Base-by-base conservation (phyloP, 1,284 basidiomycete genomes). In the Ceratobasidium sp. region DNA sequence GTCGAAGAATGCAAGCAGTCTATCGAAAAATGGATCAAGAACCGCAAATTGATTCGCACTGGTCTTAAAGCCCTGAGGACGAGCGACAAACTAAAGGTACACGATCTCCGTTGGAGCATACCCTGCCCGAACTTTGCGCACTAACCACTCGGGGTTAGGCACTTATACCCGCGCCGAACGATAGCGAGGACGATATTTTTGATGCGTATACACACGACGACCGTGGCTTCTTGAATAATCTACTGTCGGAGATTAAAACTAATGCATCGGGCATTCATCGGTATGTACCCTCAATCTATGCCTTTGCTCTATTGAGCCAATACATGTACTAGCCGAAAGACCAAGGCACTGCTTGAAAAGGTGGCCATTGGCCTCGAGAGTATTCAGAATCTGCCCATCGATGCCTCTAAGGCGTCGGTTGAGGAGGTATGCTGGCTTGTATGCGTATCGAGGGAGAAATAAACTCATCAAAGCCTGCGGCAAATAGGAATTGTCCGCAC, bases 191-290 rank as follows among this genome's bases (percentile, higher is more conserved):
- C 25, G 29, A 50, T 1, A 38, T 62, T n/a, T 8, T 12, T 17
- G 58, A 3, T 52, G 58, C 47, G 17, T 20, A 50, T 35, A 3
- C 25, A 25, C 58, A 62, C 20, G 58, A 62, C 25, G 58, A 62
- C 22, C 45, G 45, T 2, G 20, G 5, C 8, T 27, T 62, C 40
- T n/a, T 52, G 32, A 38, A n/a, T 25, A 47, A 62, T 17, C 31
- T 62, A 45, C 20, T 27, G 20, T 3, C 32, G 8, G 58, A n/a
- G n/a, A 40, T 45, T 22, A 62, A 50, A 32, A 49, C 15, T 8
- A 27, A 27, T 35, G 8, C n/a, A 25, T 62, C 58, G 1, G n/a
- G n/a, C n/a, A n/a, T n/a, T n/a, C n/a, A n/a, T n/a, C n/a, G n/a
- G n/a, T n/a, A n/a, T n/a, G n/a, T n/a, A n/a, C n/a, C n/a, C n/a